Percentiles rank a stretch among this genome's conserved stretches.
Conservation (phyloP, 1,284 basidiomycete species). For the Trichosporon asahii region DNA sequence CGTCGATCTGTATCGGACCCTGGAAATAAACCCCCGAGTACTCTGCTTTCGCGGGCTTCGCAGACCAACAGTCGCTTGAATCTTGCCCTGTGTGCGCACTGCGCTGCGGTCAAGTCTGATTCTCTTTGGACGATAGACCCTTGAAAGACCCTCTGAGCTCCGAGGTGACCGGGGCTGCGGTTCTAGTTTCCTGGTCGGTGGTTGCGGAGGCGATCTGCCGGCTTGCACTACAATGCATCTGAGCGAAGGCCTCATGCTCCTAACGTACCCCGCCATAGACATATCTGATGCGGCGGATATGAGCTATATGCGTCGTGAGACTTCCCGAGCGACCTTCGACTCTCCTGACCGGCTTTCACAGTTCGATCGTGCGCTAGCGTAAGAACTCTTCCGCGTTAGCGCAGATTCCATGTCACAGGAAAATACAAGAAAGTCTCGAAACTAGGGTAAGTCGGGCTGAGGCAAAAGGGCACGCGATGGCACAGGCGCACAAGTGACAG, state of each 20-base stretch:
- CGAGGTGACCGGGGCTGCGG: too few relatives aligned
- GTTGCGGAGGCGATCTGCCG: background rate
- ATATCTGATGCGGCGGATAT: background rate
- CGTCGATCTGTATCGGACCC: background rate
- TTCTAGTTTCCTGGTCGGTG: too few relatives aligned
- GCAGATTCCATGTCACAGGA: slow-evolving; percentile 1
- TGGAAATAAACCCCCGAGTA: background rate
- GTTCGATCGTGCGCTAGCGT: background rate
- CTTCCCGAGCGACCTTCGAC: background rate
- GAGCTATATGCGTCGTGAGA: background rate
- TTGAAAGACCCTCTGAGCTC: background rate
- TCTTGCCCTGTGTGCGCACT: too few relatives aligned
- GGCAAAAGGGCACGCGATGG: background rate
- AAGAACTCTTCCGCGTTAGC: background rate
- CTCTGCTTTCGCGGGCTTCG: background rate
- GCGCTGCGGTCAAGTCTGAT: background rate
- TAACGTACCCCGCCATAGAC: background rate
- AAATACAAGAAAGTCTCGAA: background rate
- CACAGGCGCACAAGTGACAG: background rate
- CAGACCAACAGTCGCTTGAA: background rate
- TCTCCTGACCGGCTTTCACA: background rate
- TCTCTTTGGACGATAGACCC: too few relatives aligned
- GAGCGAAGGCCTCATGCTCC: background rate
- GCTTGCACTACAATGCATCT: background rate
- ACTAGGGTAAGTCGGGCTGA: background rate